Conservation (phyloP, 116 monocot species). For the Posidonia oceanica region DNA sequence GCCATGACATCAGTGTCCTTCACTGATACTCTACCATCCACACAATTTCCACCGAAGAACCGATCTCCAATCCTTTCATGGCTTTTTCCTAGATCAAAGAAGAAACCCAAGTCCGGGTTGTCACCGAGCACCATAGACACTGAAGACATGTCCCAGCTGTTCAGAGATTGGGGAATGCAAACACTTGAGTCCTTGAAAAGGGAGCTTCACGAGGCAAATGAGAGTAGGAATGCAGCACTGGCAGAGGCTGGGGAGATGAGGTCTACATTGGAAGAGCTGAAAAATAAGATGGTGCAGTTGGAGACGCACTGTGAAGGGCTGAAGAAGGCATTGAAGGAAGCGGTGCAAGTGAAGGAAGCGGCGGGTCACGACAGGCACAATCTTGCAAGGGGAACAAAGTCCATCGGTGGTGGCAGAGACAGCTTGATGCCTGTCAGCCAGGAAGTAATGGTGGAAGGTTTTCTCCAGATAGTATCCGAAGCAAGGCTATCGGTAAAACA, state of each 20-base stretch:
- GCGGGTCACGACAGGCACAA: conserved; percentile 13
- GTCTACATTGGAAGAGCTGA: conserved; percentile 53
- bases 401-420: conserved; percentile 21
- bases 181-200: conserved; percentile 71
- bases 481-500: conserved; percentile 77
- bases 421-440: conserved; percentile 73
- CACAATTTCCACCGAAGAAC: conserved; percentile 19
- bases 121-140: conserved; percentile 57
- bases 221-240: conserved; percentile 54
- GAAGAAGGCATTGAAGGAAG: conserved; percentile 55
- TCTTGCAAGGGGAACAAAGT: conserved; percentile 46
- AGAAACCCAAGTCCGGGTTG: conserved; percentile 53
- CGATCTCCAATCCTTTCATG: conserved; percentile 52
- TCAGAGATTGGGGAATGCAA: conserved; percentile 61
- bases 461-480: conserved; percentile 80
- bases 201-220: conserved; percentile 66
- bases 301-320: conserved; percentile 72
- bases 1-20: conserved; percentile 6
- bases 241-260: conserved; percentile 71
- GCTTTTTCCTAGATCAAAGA: conserved; percentile 56
- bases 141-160: conserved; percentile 62
- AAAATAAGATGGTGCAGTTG: conserved; percentile 47
- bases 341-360: conserved; percentile 33
- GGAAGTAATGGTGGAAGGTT: conserved; percentile 89
- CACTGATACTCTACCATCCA: conserved; percentile 13